These are phyloP conservation scores for Dendrobium catenatum DNA, from an alignment of 106 monocot species.

Conservation along the genomic window DNA sequence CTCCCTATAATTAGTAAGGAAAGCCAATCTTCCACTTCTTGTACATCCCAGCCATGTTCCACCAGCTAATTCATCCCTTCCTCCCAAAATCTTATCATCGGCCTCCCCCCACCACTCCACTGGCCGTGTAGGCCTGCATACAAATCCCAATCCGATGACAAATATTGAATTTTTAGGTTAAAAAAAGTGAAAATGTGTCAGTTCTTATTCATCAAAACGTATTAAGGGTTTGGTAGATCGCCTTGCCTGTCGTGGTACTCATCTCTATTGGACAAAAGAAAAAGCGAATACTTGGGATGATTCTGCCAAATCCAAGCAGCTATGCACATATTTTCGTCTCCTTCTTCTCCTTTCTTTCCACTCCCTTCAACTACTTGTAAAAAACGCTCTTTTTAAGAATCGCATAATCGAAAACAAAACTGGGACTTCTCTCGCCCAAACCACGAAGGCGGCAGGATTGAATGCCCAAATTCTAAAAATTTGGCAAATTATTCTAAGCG, in stretches of 20 bases:
- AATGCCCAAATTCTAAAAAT: too few species aligned
- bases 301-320: conserved; percentile 85
- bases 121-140: conserved; percentile 71
- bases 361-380: not conserved
- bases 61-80: conserved; percentile 66
- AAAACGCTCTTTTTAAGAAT: not conserved
- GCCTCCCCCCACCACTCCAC: conserved; percentile 73
- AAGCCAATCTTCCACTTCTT: conserved; percentile 67
- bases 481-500: too few species aligned
- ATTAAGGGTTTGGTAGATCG: not conserved
- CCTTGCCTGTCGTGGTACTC: conserved; percentile 58
- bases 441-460: too few species aligned
- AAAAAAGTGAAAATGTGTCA: not conserved
- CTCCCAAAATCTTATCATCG: conserved; percentile 59
- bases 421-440: too few species aligned
- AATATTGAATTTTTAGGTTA: not conserved
- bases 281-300: conserved; percentile 57
- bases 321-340: conserved; percentile 34
- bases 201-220: not conserved
- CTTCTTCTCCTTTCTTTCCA: not conserved
- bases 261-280: conserved; percentile 71
- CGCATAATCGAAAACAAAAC: too few species aligned
- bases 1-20: conserved; percentile 81
- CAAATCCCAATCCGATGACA: not conserved
- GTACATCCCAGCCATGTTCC: conserved; percentile 96